phyloP scores from a whole-genome alignment of 768 basidiomycete genomes.

The Pulveroboletus ravenelii region DNA sequence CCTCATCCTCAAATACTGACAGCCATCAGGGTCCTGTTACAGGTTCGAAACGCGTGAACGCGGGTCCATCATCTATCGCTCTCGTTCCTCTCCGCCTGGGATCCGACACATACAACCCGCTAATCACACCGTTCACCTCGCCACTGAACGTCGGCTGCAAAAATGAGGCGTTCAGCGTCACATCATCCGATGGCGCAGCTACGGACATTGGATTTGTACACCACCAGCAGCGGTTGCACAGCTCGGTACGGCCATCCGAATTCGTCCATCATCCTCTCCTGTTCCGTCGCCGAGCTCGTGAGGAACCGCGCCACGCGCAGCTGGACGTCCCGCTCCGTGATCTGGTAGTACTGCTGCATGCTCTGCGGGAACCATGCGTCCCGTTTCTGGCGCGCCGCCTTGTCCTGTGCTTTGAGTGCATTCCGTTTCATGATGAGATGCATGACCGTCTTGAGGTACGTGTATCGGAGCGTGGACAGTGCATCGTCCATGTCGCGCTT shows the following conservation, averaged over 20 bases:
- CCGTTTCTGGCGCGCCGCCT: conserved; percentile 18
- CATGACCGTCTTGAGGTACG: conserved; percentile 24
- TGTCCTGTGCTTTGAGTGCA: conserved; percentile 17
- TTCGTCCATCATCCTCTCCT: conserved; percentile 45
- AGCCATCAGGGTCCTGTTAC: conserved; percentile 12
- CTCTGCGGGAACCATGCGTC: conserved; percentile 33
- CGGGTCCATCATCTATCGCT: not conserved
- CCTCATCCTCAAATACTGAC: not conserved
- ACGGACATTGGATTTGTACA: conserved; percentile 42
- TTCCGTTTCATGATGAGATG: conserved; percentile 15
- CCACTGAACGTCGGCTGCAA: conserved; percentile 18
- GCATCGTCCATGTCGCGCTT: conserved; percentile 27
- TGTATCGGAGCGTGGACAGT: conserved; percentile 28
- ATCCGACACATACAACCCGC: conserved; percentile 17
- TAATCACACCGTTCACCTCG: conserved; percentile 17
- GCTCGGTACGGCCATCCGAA: conserved; percentile 52
- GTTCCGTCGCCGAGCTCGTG: conserved; percentile 16
- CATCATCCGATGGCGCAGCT: not conserved
- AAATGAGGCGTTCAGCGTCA: not conserved
- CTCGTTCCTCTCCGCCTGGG: conserved; percentile 15
- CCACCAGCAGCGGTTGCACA: conserved; percentile 38
- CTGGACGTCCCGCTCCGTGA: conserved; percentile 39
- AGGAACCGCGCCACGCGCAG: conserved; percentile 51
- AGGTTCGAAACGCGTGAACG: conserved; percentile 18
- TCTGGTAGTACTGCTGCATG: conserved; percentile 26